These are phyloP conservation scores for Exserohilum rostratum DNA, from an alignment of 2,329 filamentous ascomycete species.

Conservation along the genomic window DNA sequence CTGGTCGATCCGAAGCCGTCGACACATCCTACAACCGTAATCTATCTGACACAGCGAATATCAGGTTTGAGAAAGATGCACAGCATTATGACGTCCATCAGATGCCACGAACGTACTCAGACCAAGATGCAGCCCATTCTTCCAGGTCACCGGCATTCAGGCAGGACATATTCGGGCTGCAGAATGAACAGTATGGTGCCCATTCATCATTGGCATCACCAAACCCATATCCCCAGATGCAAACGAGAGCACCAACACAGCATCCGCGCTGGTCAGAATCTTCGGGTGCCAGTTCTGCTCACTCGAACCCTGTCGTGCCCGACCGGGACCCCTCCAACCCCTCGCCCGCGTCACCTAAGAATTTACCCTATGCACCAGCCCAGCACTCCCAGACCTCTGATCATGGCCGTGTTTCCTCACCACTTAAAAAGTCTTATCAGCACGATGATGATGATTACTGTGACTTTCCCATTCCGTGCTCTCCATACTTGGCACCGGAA, in stretches of 20 bases:
- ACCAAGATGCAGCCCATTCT: slow-evolving; percentile 2
- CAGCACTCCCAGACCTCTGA: slow-evolving; percentile 3
- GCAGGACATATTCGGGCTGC: slow-evolving; percentile 21
- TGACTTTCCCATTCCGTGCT: not conserved
- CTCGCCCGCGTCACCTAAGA: slow-evolving; percentile 28
- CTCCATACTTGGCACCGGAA: slow-evolving; percentile 10
- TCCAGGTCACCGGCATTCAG: slow-evolving; percentile 16
- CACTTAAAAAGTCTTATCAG: slow-evolving; percentile 1
- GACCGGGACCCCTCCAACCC: slow-evolving; percentile 35
- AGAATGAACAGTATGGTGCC: slow-evolving; percentile 13
- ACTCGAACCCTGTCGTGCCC: slow-evolving; percentile 35
- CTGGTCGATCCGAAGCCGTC: slow-evolving; percentile 27
- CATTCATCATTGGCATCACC: slow-evolving; percentile 12
- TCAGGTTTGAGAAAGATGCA: slow-evolving; percentile 15
- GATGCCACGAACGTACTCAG: slow-evolving; percentile 11
- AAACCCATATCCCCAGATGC: slow-evolving; percentile 16
- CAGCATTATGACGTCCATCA: slow-evolving; percentile 21
- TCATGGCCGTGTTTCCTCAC: not conserved
- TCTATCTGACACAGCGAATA: slow-evolving; percentile 12
- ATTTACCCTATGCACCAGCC: slow-evolving; percentile 1
- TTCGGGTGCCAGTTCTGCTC: slow-evolving; percentile 32
- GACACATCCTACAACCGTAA: slow-evolving; percentile 24
- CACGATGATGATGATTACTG: not conserved
- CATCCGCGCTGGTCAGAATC: slow-evolving; percentile 32
- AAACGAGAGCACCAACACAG: slow-evolving; percentile 8